These are phyloP conservation scores for Stagonosporopsis cucurbitacearum DNA, from an alignment of 2,329 filamentous ascomycete genomes.

Conservation along the genomic window DNA sequence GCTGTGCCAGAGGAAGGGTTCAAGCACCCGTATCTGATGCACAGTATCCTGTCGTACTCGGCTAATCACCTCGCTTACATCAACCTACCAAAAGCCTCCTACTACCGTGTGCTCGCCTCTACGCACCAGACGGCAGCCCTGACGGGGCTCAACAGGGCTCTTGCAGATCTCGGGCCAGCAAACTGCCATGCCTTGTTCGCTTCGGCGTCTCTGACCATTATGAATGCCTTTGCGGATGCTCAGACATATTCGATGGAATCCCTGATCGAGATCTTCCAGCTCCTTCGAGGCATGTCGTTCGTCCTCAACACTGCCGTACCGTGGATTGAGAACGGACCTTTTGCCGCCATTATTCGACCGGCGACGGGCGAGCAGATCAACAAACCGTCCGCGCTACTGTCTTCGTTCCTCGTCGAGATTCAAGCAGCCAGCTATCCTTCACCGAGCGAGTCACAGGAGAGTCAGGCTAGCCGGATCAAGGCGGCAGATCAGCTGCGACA, in stretches of 20 bases:
- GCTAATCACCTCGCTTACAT: conserved; percentile 45
- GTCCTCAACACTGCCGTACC: conserved; percentile 26
- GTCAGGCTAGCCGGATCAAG: conserved; percentile 8
- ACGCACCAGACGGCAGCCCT: conserved; percentile 38
- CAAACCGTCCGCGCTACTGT: conserved; percentile 26
- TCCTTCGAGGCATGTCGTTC: conserved; percentile 37
- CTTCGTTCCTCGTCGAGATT: conserved; percentile 31
- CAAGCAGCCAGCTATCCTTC: conserved; percentile 17
- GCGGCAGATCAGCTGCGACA: conserved; percentile 27
- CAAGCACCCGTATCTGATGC: conserved; percentile 46
- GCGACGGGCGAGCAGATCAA: conserved; percentile 16
- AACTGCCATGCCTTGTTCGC: conserved; percentile 42
- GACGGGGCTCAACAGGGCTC: conserved; percentile 28
- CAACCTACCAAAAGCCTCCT: conserved; percentile 24
- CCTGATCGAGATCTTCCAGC: conserved; percentile 36
- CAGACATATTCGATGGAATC: conserved; percentile 27
- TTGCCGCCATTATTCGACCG: conserved; percentile 27
- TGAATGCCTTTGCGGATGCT: conserved; percentile 37
- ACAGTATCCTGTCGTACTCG: conserved; percentile 49
- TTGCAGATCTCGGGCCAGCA: conserved; percentile 29
- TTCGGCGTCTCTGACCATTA: conserved; percentile 29
- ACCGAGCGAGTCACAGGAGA: conserved; percentile 15
- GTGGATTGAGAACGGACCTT: conserved; percentile 32
- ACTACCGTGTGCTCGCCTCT: conserved; percentile 36
- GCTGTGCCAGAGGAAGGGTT: conserved; percentile 45